These are phyloP conservation scores for Sugiyamaella pinicola DNA, from an alignment of 1,139 yeast species.

Conservation along the genomic window DNA sequence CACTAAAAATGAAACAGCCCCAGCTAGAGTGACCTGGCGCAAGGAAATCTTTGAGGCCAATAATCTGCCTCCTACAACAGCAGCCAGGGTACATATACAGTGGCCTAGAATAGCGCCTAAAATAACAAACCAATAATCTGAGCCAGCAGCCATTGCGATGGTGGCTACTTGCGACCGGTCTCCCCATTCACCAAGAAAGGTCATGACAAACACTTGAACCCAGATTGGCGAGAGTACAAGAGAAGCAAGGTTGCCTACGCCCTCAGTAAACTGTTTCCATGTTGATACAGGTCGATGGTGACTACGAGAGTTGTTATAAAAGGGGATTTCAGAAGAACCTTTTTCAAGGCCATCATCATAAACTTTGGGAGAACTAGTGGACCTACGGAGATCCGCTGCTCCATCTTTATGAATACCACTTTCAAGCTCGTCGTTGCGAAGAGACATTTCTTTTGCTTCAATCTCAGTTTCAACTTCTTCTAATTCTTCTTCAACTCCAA, in stretches of 20 bases:
- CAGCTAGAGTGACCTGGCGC: slow-evolving; percentile 90
- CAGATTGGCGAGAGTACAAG: slow-evolving; percentile 82
- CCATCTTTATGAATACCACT: slow-evolving; percentile 48
- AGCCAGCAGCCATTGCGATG: slow-evolving; percentile 98
- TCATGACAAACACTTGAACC: slow-evolving; percentile 95
- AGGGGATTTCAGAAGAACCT: slow-evolving; percentile 32
- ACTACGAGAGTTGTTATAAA: slow-evolving; percentile 33
- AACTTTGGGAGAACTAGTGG: slow-evolving; percentile 37
- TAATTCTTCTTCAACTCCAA: slow-evolving; percentile 91
- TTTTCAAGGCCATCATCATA: slow-evolving; percentile 39
- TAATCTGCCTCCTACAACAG: slow-evolving; percentile 91
- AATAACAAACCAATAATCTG: slow-evolving; percentile 87
- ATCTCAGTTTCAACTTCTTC: slow-evolving; percentile 97
- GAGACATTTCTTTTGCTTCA: slow-evolving; percentile 60
- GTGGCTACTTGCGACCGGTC: slow-evolving; percentile 98
- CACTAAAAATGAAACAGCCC: slow-evolving; percentile 80
- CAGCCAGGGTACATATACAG: slow-evolving; percentile 83
- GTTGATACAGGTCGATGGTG: slow-evolving; percentile 25
- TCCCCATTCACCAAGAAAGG: slow-evolving; percentile 98
- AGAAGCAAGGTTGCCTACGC: slow-evolving; percentile 56
- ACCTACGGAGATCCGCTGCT: slow-evolving; percentile 33
- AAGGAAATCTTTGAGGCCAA: slow-evolving; percentile 86
- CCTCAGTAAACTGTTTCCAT: slow-evolving; percentile 36
- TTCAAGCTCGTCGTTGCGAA: slow-evolving; percentile 58
- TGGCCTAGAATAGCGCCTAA: slow-evolving; percentile 91